Evolutionary conservation across 164 flowering plant species (phyloP), one percentile per base, ranked within the genome.

Genomic region (Annona cherimola): DNA sequence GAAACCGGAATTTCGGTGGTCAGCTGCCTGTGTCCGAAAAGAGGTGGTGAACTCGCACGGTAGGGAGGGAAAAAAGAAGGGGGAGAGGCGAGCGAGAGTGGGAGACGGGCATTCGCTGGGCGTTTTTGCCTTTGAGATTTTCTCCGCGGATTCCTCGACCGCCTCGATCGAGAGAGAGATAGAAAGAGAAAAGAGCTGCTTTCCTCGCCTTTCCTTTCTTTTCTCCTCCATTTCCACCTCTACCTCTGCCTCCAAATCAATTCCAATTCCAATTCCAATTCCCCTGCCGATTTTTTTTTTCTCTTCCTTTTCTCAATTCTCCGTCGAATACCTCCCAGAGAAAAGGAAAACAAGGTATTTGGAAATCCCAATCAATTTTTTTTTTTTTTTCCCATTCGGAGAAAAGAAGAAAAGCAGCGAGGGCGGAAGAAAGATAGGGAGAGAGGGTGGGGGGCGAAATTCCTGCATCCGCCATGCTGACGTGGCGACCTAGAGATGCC

Each of bases 71-170:
- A 50, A 61, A 61, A 61, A n/a, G 26, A 8, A 59, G 61, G 18
- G 35, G 8, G 35, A 3, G 35, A 4, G 20, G 35, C 5, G 20
- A 20, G 63, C 18, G 63, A 20, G 63, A 61, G 4, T n/a, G 16
- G 16, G 59, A 54, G 16, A 54, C 1, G 63, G 63, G 63, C 63
- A n/a, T 11, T 61, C 4, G 35, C 19, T 20, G 63, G 7, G 63
- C 63, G 63, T 61, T 61, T 54, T n/a, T n/a, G 63, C 63, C 63
- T 61, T 20, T n/a, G 63, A 61, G 63, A 61, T 61, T 61, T 61
- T 61, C 63, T 20, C 4, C 63, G 63, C 19, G 18, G 18, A 61
- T 61, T 61, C 63, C 63, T 61, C 63, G 63, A 61, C n/a, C 26
- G 45, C 42, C 18, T 12, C 14, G 44, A 40, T 11, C 2, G 4